A percentile compares a stretch with the other conserved stretches of the same genome.
These are phyloP conservation scores for Debaryomycetaceae sp. DNA, from an alignment of 1,139 yeast species.

Conservation along the genomic window DNA sequence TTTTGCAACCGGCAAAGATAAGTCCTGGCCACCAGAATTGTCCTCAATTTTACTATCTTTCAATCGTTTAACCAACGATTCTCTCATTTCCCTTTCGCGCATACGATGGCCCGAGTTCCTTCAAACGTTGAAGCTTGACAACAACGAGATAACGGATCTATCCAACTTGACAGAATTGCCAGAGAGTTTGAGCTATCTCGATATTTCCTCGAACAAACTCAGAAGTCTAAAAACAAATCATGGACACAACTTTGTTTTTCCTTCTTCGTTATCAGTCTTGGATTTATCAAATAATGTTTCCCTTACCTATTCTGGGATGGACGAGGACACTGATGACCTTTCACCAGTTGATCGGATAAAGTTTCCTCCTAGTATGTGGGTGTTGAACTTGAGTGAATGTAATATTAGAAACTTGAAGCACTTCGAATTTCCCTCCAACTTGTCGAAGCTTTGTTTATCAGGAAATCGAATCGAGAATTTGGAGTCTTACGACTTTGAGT, in stretches of 20 bases:
- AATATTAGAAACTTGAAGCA: slow-evolving; percentile 14
- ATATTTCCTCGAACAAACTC: slow-evolving; percentile 14
- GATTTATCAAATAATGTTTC: slow-evolving; percentile 14
- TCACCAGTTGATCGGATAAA: slow-evolving; percentile 4
- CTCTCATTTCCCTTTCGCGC: slow-evolving; percentile 12
- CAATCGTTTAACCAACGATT: slow-evolving; percentile 19
- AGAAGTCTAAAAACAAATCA: slow-evolving; percentile 6
- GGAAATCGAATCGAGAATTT: slow-evolving; percentile 16
- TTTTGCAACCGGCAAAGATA: slow-evolving; percentile 7
- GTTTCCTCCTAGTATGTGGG: slow-evolving; percentile 6
- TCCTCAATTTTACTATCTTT: slow-evolving; percentile 22
- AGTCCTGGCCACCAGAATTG: slow-evolving; percentile 30
- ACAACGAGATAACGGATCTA: slow-evolving; percentile 21
- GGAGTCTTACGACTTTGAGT: slow-evolving; percentile 3
- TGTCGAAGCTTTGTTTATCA: slow-evolving; percentile 19
- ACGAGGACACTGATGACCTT: not conserved
- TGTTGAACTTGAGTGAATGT: slow-evolving; percentile 16
- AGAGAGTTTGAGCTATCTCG: slow-evolving; percentile 16
- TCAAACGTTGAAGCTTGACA: slow-evolving; percentile 20
- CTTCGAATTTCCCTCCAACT: slow-evolving; percentile 21
- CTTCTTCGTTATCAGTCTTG: slow-evolving; percentile 19
- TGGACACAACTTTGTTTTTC: slow-evolving; percentile 16
- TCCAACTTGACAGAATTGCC: slow-evolving; percentile 19
- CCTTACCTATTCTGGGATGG: slow-evolving; percentile 1
- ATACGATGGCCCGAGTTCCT: slow-evolving; percentile 25